A percentile compares a stretch with the other conserved stretches of the same genome.
phyloP scores from a whole-genome alignment of 2,329 filamentous ascomycete species.

The Claviceps pusilla region DNA sequence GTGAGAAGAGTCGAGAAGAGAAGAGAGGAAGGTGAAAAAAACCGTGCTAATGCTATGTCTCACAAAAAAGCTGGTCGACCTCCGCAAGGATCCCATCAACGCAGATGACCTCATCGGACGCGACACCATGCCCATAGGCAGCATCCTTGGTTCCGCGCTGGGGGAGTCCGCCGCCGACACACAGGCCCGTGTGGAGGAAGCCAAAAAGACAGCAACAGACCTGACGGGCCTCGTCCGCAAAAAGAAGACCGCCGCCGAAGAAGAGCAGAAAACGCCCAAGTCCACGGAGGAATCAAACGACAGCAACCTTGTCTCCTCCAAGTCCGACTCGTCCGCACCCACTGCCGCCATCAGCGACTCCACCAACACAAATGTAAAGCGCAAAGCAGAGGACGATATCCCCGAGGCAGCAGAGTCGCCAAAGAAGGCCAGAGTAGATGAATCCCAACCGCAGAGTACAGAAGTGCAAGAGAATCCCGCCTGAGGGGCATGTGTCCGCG shows the following conservation, averaged over 20 bases:
- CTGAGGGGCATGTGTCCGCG: no score
- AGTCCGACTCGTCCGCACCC: neutral
- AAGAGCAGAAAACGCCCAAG: conserved; percentile 4
- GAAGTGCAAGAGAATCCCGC: neutral
- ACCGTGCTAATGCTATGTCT: neutral
- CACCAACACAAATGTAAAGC: conserved; percentile 23
- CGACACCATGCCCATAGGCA: conserved; percentile 31
- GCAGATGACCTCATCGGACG: conserved; percentile 21
- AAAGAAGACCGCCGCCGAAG: conserved; percentile 36
- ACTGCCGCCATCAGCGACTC: neutral
- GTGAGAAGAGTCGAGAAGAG: neutral
- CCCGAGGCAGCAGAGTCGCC: conserved; percentile 14
- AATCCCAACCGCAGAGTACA: neutral
- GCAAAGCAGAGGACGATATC: conserved; percentile 19
- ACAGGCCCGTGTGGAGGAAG: conserved; percentile 53
- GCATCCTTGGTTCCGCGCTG: conserved; percentile 48
- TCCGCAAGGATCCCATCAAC: conserved; percentile 43
- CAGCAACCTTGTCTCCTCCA: no score
- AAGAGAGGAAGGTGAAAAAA: neutral
- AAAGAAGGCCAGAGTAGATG: conserved; percentile 23
- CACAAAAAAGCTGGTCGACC: conserved; percentile 43
- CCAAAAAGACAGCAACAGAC: conserved; percentile 59
- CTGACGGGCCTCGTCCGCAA: conserved; percentile 61
- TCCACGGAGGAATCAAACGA: conserved; percentile 1
- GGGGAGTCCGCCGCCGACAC: conserved; percentile 47